A percentile compares a stretch with the other conserved stretches of the same genome.
Conservation (phyloP, 1,284 basidiomycete genomes). For the Leccinum ponderosum region DNA sequence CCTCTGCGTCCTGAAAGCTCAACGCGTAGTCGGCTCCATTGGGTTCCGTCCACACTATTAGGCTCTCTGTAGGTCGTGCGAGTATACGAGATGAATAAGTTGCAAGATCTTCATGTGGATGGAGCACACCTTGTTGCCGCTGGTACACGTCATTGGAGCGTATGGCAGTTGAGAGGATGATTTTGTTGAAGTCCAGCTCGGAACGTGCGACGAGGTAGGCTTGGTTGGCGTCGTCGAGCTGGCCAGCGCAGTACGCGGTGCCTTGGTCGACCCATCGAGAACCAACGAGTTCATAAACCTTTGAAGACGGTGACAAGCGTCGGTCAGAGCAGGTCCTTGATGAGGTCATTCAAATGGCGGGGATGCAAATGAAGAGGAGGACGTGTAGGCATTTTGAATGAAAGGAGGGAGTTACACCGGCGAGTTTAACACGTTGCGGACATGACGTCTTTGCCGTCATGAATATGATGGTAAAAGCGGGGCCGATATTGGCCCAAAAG, state of each 20-base stretch:
- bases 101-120: conserved; percentile 1
- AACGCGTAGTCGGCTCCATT: conserved; percentile 94
- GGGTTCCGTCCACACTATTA: conserved; percentile 99
- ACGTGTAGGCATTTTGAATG: conserved; percentile 18
- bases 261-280: conserved; percentile 92
- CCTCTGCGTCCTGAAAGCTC: conserved; percentile 96
- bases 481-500: conserved; percentile 14
- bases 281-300: conserved; percentile 92
- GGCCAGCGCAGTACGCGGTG: conserved; percentile 90
- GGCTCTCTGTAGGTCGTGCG: conserved; percentile 66
- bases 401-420: conserved; percentile 13
- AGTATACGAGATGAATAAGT: conserved; percentile 11
- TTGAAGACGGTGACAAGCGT: conserved; percentile 28
- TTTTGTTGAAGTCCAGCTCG: conserved; percentile 68
- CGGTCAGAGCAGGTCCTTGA: conserved; percentile 33
- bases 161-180: conserved; percentile 75
- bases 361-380: conserved; percentile 24
- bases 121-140: conserved; percentile 80
- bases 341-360: conserved; percentile 34
- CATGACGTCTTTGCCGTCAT: conserved; percentile 20
- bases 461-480: conserved; percentile 18
- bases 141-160: conserved; percentile 87
- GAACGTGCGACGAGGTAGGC: conserved; percentile 85
- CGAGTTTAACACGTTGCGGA: conserved; percentile 26
- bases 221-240: conserved; percentile 77